These are phyloP conservation scores for Macroventuria anomochaeta DNA, from an alignment of 2,329 filamentous ascomycete species.

Conservation along the genomic window DNA sequence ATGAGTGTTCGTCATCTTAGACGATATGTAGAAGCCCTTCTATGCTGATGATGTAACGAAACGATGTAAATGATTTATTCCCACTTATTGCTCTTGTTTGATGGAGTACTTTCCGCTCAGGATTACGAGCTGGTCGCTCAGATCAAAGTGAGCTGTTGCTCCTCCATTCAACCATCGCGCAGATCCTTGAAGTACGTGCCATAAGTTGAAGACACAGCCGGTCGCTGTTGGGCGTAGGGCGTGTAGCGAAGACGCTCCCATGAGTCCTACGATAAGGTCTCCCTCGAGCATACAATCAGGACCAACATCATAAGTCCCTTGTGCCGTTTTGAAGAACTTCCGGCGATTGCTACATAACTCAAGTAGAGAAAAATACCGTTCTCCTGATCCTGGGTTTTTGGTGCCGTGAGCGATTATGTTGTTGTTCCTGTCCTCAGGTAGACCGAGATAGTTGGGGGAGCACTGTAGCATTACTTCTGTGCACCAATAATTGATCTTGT, in stretches of 20 bases:
- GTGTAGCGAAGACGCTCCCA: background rate
- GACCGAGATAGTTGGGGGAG: background rate
- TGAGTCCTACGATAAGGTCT: background rate
- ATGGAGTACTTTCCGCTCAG: background rate
- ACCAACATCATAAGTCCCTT: background rate
- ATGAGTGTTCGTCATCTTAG: background rate
- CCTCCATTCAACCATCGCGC: background rate
- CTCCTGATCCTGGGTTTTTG: background rate
- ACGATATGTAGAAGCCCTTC: background rate
- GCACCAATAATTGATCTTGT: background rate
- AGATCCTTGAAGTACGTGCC: background rate
- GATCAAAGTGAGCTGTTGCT: background rate
- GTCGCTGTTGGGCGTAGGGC: background rate
- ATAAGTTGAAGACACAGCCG: background rate
- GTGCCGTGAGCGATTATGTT: background rate
- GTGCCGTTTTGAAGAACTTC: background rate
- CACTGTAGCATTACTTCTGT: background rate
- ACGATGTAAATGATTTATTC: background rate
- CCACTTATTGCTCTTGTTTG: background rate
- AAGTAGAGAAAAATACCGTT: background rate
- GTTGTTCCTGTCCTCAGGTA: background rate
- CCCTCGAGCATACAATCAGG: background rate
- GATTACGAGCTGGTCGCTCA: background rate
- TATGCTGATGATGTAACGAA: background rate
- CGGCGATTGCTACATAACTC: background rate